Percentiles rank a stretch among this genome's conserved stretches.
These are phyloP conservation scores for Kluyveromyces dobzhanskii DNA, from an alignment of 805 yeast genomes.

Conservation along the genomic window DNA sequence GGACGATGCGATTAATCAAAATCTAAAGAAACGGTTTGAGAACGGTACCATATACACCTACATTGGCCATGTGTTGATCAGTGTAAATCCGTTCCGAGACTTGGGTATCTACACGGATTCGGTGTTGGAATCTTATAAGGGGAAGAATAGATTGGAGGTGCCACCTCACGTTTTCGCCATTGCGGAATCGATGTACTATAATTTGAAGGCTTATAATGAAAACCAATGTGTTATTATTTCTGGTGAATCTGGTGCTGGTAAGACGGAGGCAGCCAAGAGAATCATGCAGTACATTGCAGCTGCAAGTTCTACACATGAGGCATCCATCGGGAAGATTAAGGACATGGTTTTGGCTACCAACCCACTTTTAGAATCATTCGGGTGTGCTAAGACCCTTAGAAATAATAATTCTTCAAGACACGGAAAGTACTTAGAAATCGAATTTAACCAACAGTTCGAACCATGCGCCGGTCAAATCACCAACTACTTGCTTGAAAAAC, in stretches of 20 bases:
- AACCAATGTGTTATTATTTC: constrained; percentile 96
- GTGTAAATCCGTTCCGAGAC: constrained; percentile 94
- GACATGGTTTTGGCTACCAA: constrained; percentile 98
- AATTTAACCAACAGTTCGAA: constrained; percentile 70
- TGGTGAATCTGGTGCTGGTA: constrained; percentile 98
- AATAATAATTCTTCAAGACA: constrained; percentile 97
- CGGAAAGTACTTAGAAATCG: constrained; percentile 91
- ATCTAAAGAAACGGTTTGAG: constrained; percentile 79
- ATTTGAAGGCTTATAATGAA: constrained; percentile 87
- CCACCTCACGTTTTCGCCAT: constrained; percentile 98
- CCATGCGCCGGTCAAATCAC: constrained; percentile 96
- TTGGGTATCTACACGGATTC: constrained; percentile 88
- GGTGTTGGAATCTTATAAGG: constrained; percentile 67
- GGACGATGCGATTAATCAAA: constrained; percentile 89
- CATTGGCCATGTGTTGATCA: constrained; percentile 88
- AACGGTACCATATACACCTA: constrained; percentile 88
- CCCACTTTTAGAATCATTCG: constrained; percentile 96
- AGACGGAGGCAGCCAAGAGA: constrained; percentile 95
- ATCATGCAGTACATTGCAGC: constrained; percentile 96
- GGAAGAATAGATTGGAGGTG: constrained; percentile 89
- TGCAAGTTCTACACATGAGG: constrained; percentile 59
- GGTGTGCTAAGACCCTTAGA: constrained; percentile 96
- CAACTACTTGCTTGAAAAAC: constrained; percentile 87
- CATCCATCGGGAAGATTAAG: constrained; percentile 76
- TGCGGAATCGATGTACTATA: constrained; percentile 94